Evolutionary conservation across 257 asterid species (phyloP).

Genomic region (Salvia splendens): DNA sequence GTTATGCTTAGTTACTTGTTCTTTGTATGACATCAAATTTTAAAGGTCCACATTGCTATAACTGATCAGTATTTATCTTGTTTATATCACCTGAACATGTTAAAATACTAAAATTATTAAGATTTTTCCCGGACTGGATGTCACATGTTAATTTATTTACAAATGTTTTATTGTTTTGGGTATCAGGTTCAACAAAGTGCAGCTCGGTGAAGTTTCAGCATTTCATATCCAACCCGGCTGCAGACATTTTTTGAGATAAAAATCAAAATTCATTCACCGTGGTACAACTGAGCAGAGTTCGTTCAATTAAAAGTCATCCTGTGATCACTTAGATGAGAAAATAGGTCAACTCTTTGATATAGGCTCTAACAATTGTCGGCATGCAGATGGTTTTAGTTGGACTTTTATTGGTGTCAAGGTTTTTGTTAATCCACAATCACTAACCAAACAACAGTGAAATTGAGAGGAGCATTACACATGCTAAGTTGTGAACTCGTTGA

Average conservation of each 20-base stretch:
- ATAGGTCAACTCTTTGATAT: slow-evolving; percentile 22
- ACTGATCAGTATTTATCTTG: neutral
- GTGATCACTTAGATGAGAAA: slow-evolving; percentile 9
- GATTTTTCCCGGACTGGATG: slow-evolving; percentile 16
- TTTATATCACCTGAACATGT: slow-evolving; percentile 23
- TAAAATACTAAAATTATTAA: slow-evolving; percentile 16
- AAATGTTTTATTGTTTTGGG: slow-evolving; percentile 26
- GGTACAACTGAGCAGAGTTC: slow-evolving; percentile 22
- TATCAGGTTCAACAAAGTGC: slow-evolving; percentile 34
- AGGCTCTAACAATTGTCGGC: slow-evolving; percentile 32
- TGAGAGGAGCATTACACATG: slow-evolving; percentile 26
- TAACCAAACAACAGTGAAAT: slow-evolving; percentile 9
- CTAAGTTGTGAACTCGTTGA: slow-evolving; percentile 27
- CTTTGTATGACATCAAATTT: neutral
- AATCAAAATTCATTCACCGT: neutral
- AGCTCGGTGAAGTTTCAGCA: slow-evolving; percentile 25
- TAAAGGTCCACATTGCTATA: slow-evolving; percentile 12
- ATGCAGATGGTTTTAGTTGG: slow-evolving; percentile 37
- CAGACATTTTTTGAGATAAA: slow-evolving; percentile 7
- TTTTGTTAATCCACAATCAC: slow-evolving; percentile 29
- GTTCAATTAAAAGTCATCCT: slow-evolving; percentile 10
- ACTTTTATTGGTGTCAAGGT: slow-evolving; percentile 29
- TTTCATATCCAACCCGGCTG: slow-evolving; percentile 19
- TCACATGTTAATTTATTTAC: slow-evolving; percentile 19
- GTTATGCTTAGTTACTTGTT: slow-evolving; percentile 17